Base-by-base conservation (phyloP, 164 flowering plant genomes). In the Tinospora cordifolia region DNA sequence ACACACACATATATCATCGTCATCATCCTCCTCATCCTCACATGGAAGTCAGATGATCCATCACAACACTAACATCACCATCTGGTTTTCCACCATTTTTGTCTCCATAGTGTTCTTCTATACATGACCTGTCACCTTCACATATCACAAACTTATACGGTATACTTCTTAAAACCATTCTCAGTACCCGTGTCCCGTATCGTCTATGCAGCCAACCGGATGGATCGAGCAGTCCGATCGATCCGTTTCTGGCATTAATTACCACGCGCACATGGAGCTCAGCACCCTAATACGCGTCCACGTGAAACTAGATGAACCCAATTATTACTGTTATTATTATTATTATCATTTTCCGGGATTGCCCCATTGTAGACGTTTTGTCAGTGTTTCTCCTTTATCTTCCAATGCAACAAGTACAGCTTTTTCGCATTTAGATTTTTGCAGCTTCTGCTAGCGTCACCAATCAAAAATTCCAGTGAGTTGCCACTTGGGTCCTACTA, bases 301-400 rank as follows among this genome's bases (percentile, higher is more conserved):
- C 60, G 24, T 17, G 60, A 21, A 54, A 54, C 60, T 3, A 54
- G 24, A 54, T 54, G 60, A 44, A 9, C 47, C 47, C 8, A 44
- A 30, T 44, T 2, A 44, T 14, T 44, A 14, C 47, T 47, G 3
- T 14, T 47, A 47, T 19, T 1, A 13, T 14, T 13, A 14, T 47
- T 46, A 17, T 46, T 2, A 17, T 46, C 14, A 46, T 17, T 46
- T 47, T 13, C 8, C 19, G 7, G 21, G 24, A 54, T 54, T 54
- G 60, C 59, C 59, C 59, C 24, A 54, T 15, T 25, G 22, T 15
- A 51, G 59, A 51, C 60, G 24, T 54, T 54, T n/a, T 54, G 60
- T 54, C 60, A 54, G 60, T 15, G n/a, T 54, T 54, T 54, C 24
- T 54, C 60, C n/a, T 54, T 54, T 54, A 54, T 54, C 60, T 54